These are phyloP conservation scores for Colletotrichum caudatum DNA, from an alignment of 2,329 filamentous ascomycete species.

Conservation along the genomic window DNA sequence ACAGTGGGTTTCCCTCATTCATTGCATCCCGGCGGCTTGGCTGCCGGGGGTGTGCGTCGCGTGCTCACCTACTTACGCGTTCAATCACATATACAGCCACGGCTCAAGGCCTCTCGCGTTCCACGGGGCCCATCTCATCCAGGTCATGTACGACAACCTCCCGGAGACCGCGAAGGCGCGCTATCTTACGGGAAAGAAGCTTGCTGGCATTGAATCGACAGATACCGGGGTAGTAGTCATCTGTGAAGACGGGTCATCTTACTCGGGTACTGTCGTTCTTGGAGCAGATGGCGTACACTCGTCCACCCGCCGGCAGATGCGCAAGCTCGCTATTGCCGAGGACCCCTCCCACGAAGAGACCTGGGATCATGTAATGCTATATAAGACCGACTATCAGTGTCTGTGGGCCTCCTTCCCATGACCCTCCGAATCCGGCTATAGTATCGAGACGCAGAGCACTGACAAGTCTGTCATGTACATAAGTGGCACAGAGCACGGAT, in stretches of 20 bases:
- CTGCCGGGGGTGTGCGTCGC: slow-evolving; percentile 12
- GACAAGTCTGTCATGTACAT: slow-evolving; percentile 48
- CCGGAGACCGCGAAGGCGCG: slow-evolving; percentile 45
- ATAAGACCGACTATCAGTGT: slow-evolving; percentile 48
- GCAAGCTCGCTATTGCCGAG: slow-evolving; percentile 46
- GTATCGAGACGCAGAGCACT: slow-evolving; percentile 49
- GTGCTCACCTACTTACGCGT: not conserved
- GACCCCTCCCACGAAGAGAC: slow-evolving; percentile 21
- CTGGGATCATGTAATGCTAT: slow-evolving; percentile 34
- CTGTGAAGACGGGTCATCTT: slow-evolving; percentile 50
- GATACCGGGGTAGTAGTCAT: slow-evolving; percentile 47
- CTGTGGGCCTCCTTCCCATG: slow-evolving; percentile 52
- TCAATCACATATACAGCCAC: slow-evolving; percentile 40
- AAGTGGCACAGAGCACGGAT: slow-evolving; percentile 46
- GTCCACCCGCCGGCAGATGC: slow-evolving; percentile 51
- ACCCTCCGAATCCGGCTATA: slow-evolving; percentile 44
- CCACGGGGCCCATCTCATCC: slow-evolving; percentile 52
- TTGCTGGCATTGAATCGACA: slow-evolving; percentile 44
- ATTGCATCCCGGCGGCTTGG: not conserved
- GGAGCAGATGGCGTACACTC: slow-evolving; percentile 60
- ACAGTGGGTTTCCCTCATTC: slow-evolving; percentile 11
- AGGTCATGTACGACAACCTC: slow-evolving; percentile 49
- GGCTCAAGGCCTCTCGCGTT: slow-evolving; percentile 48
- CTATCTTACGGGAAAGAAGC: slow-evolving; percentile 46
- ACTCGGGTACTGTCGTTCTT: slow-evolving; percentile 53